Evolutionary conservation across 768 basidiomycete species (phyloP).

Genomic region (Mrakia blollopis): DNA sequence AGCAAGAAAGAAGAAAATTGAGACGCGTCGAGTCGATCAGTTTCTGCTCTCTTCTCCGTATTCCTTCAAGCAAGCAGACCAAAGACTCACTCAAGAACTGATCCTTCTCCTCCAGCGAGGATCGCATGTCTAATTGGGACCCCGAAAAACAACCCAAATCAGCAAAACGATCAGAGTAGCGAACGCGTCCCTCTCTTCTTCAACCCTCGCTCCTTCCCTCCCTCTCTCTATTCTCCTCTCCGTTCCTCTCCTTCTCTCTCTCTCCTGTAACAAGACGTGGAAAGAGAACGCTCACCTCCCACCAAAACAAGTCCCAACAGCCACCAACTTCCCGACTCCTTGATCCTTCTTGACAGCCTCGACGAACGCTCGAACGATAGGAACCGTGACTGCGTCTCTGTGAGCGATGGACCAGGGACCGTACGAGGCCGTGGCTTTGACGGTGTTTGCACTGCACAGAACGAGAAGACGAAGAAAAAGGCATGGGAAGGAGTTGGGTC

Average conservation of each 20-base stretch:
- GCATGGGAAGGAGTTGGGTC: background rate
- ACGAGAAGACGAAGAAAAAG: no score
- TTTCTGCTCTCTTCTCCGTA: background rate
- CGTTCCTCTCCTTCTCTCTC: background rate
- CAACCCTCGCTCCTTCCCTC: no score
- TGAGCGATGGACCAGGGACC: conserved; percentile 44
- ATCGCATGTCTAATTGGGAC: conserved; percentile 39
- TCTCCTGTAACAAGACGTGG: background rate
- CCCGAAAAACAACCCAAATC: no score
- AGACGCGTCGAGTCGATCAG: conserved; percentile 25
- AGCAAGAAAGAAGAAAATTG: conserved; percentile 32
- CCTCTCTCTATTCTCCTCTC: no score
- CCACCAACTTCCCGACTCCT: conserved; percentile 41
- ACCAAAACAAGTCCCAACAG: conserved; percentile 38
- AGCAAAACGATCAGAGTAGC: no score
- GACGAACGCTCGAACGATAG: conserved; percentile 43
- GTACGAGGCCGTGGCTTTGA: conserved; percentile 40
- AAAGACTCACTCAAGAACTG: conserved; percentile 31
- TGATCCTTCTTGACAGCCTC: conserved; percentile 41
- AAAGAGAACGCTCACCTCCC: background rate
- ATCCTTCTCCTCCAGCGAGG: conserved; percentile 35
- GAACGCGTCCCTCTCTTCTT: no score
- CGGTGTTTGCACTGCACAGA: conserved; percentile 35
- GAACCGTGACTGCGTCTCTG: conserved; percentile 43
- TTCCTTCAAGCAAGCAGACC: conserved; percentile 9